Base-by-base conservation (phyloP, 495 filamentous ascomycete genomes). In the Xanthoparmelia taractica region DNA sequence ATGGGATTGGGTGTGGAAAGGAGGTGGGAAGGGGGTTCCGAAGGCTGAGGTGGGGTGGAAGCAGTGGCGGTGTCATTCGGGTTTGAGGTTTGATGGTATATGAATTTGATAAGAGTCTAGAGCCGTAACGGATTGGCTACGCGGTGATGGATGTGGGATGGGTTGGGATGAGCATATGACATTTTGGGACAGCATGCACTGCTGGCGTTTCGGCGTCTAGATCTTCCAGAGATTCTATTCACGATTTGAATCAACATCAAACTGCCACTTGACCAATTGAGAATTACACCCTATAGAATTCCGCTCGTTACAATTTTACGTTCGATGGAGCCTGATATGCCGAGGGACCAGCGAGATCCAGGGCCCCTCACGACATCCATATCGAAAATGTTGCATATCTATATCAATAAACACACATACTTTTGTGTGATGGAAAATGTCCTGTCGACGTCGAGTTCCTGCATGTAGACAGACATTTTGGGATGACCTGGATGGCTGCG, bases 1-100 rank as follows among this genome's bases (percentile, higher is more conserved):
- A 80, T 13, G 77, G 67, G 4, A 69, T 65, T 1, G 57, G 67
- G 5, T 71, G 74, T 55, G 71, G 72, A 15, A 70, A 67, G 61
- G 75, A 74, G 37, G 72, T 72, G 12, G 70, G 73, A 18, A 61
- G 68, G 29, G 66, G 73, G 1, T 58, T 77, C 29, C 67, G 74
- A 43, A 70, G 67, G 58, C 41, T 76, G 52, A 66, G 75, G 29
- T 72, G 71, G 66, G 59, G 63, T 11, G 50, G 57, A 25, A 68
- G 58, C n/a, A 66, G 57, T 27, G 66, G 68, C 6, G 66, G 67
- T 27, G 66, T 70, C 10, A 45, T 63, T n/a, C 31, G 59, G 38
- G 47, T 68, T 11, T 65, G 58, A 57, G 27, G 41, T 7, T 11
- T 34, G 12, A 43, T 63, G 29, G 50, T n/a, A 63, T 37, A 47